Evolutionary conservation across 208 protist species (phyloP).

Genomic region (Spongospora subterranea): DNA sequence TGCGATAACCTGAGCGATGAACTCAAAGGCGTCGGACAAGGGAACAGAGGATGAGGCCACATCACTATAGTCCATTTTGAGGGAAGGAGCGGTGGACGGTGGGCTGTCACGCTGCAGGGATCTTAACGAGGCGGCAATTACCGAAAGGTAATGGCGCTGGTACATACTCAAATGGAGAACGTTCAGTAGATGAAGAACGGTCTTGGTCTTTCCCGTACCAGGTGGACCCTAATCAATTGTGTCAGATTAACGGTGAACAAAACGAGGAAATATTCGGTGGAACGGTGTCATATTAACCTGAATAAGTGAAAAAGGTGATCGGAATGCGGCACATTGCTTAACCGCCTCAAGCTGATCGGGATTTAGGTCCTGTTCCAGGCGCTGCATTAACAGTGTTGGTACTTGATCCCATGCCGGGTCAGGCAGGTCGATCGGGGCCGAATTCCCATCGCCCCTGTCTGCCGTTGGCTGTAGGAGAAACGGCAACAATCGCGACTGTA

Average conservation of each 20-base stretch:
- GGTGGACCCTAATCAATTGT: constrained; percentile 64
- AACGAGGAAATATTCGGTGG: background rate
- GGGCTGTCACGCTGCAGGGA: constrained; percentile 22
- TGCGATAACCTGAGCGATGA: no score
- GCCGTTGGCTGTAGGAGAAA: background rate
- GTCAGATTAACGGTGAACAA: constrained; percentile 32
- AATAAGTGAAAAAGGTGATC: background rate
- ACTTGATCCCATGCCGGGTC: constrained; percentile 31
- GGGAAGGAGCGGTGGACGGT: background rate
- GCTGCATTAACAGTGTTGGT: constrained; percentile 26
- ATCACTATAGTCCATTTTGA: background rate
- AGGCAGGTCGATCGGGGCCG: background rate
- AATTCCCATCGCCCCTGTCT: background rate
- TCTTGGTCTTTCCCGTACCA: constrained; percentile 80
- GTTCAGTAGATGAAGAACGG: constrained; percentile 74
- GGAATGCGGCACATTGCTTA: constrained; percentile 24
- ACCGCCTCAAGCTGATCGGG: constrained; percentile 20
- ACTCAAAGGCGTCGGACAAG: no score
- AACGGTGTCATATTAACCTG: no score
- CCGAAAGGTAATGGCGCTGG: constrained; percentile 57
- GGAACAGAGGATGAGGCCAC: no score
- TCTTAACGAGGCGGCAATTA: background rate
- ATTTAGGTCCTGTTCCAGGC: constrained; percentile 42
- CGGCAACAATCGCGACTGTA: constrained; percentile 1
- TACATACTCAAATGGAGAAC: constrained; percentile 63